Conservation (phyloP, 73 alveolate species). For the Effrenium voratum region DNA sequence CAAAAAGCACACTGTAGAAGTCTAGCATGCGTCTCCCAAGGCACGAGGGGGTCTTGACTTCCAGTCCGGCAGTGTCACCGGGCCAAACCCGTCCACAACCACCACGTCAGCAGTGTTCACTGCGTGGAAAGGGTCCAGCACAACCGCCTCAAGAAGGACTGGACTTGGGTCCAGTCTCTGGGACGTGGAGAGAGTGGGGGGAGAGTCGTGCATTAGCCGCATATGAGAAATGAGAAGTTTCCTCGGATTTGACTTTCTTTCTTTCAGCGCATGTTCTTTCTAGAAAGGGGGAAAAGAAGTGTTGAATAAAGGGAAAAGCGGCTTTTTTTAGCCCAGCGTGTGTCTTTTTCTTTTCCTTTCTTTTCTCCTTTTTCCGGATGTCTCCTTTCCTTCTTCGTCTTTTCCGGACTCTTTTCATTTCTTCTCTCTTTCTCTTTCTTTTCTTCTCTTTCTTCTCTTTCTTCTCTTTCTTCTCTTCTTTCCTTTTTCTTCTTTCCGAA, state of each 20-base stretch:
- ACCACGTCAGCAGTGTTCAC: neutral
- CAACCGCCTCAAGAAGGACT: slow-evolving; percentile 14
- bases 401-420: neutral
- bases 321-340: no score
- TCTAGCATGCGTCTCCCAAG: neutral
- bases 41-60: neutral
- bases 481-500: neutral
- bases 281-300: no score
- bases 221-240: no score
- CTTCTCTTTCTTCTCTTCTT: neutral
- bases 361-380: no score
- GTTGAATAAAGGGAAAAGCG: no score
- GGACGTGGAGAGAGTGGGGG: no score
- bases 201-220: no score
- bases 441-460: neutral
- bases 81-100: slow-evolving; percentile 17
- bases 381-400: neutral
- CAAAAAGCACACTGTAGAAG: neutral
- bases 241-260: no score
- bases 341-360: no score
- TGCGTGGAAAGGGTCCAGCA: slow-evolving; percentile 5
- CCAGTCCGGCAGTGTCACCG: slow-evolving; percentile 38
- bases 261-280: no score
- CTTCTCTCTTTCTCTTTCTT: neutral
- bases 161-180: no score